Base-by-base conservation (phyloP, 1,284 basidiomycete genomes). In the Marasmius tenuissimus region DNA sequence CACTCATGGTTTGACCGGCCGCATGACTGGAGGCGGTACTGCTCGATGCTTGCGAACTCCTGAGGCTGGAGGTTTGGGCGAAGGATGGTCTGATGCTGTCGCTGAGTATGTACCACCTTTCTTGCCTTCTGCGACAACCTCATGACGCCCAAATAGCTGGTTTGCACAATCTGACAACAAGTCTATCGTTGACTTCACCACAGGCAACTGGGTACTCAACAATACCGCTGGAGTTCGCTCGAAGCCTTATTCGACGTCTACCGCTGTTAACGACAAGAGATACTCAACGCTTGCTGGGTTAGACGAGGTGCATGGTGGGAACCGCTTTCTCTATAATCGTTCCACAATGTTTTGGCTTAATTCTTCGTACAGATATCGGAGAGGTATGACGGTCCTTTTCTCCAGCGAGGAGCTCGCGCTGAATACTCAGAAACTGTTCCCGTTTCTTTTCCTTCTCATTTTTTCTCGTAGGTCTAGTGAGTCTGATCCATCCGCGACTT, bases 1-100 rank as follows among this genome's bases (percentile, higher is more conserved):
- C 57, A 77, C 74, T 2, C 76, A 78, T 62, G 76, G 76, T 16
- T 67, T 76, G 53, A 74, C 72, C 50, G 76, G 76, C 67, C 75
- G 75, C 39, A 64, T 78, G 68, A 77, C 75, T 3, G 76, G 76
- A 20, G 75, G 76, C 50, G 83, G 82, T 10, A 84, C 82, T 16
- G 82, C 75, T 33, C 70, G 76, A 7, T 85, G 84, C 67, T 70
- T 85, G 22, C 81, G 82, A 66, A 79, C 79, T 3, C 73, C 71
- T 8, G 83, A 85, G 67, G 73, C 83, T 33, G 76, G 76, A 35
- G 83, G 83, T 5, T 73, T 85, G 66, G 83, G 83, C 33, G 84
- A 85, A 72, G 83, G 79, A 50, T 84, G 81, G 82, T 80, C 78
- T 16, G 83, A 85, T 68, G 78, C 81, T 22, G 74, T 85, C 67